Evolutionary conservation across 1,284 basidiomycete genomes (phyloP).

Genomic region (Stygiomarasmius scandens): DNA sequence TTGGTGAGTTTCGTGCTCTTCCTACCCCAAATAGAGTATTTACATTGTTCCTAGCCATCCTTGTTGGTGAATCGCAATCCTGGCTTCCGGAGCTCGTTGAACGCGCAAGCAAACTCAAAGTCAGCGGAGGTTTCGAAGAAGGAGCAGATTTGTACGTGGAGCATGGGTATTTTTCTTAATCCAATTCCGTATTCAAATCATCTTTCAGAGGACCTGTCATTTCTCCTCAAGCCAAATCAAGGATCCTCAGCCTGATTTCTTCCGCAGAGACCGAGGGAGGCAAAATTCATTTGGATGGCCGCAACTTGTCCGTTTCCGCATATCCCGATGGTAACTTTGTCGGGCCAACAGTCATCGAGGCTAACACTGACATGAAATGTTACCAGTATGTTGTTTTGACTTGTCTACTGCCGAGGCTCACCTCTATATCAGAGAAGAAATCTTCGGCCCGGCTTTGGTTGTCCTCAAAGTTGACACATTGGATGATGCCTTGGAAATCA

Average conservation of each 20-base stretch:
- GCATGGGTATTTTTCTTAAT: conserved; percentile 1
- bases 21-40: background rate
- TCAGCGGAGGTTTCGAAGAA: conserved; percentile 90
- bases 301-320: conserved; percentile 66
- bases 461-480: conserved; percentile 83
- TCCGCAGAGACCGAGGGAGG: conserved; percentile 89
- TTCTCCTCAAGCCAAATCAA: conserved; percentile 82
- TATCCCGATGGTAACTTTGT: conserved; percentile 96
- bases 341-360: conserved; percentile 91
- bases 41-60: conserved; percentile 51
- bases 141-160: conserved; percentile 79
- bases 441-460: conserved; percentile 91
- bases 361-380: conserved; percentile 80
- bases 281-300: conserved; percentile 86
- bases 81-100: conserved; percentile 91
- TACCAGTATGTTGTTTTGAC: conserved; percentile 64
- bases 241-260: conserved; percentile 78
- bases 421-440: conserved; percentile 72
- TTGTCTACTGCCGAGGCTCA: conserved; percentile 1
- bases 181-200: no score
- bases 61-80: conserved; percentile 81
- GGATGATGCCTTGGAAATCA: conserved; percentile 89
- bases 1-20: conserved; percentile 53
- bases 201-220: conserved; percentile 86
- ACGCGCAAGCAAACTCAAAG: conserved; percentile 80